A percentile compares a stretch with the other conserved stretches of the same genome.
phyloP scores from a whole-genome alignment of 805 yeast species.

The Suhomyces pyralidae region DNA sequence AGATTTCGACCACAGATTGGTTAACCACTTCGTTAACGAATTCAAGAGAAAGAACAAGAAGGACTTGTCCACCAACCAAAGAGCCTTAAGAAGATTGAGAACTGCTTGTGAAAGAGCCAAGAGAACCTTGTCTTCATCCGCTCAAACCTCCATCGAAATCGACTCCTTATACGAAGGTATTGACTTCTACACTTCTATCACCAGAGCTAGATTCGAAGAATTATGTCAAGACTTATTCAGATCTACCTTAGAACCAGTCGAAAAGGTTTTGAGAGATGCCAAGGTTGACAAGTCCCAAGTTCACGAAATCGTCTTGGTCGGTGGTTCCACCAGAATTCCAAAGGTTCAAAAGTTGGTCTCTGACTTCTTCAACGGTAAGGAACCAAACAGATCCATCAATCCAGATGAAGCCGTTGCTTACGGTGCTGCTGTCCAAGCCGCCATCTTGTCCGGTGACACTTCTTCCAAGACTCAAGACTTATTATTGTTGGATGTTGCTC shows the following conservation, averaged over 20 bases:
- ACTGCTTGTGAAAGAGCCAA: slow-evolving; percentile 99
- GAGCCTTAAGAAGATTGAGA: slow-evolving; percentile 97
- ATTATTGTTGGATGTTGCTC: slow-evolving; percentile 93
- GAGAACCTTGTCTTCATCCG: slow-evolving; percentile 95
- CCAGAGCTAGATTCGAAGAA: slow-evolving; percentile 98
- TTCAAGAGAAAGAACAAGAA: slow-evolving; percentile 98
- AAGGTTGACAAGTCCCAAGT: slow-evolving; percentile 86
- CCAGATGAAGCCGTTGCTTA: slow-evolving; percentile 99
- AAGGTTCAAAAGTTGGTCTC: slow-evolving; percentile 92
- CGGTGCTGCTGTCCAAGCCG: slow-evolving; percentile 99
- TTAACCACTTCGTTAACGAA: slow-evolving; percentile 88
- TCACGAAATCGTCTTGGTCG: slow-evolving; percentile 90
- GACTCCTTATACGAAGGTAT: slow-evolving; percentile 93
- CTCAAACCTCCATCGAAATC: slow-evolving; percentile 92
- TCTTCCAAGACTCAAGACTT: slow-evolving; percentile 95
- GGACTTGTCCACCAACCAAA: slow-evolving; percentile 88
- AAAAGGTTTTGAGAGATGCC: slow-evolving; percentile 88
- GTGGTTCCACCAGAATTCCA: slow-evolving; percentile 99
- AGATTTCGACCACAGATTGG: slow-evolving; percentile 96
- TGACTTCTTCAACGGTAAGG: slow-evolving; percentile 96
- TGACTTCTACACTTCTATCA: slow-evolving; percentile 92
- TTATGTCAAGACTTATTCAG: slow-evolving; percentile 91
- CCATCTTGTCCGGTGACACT: slow-evolving; percentile 92
- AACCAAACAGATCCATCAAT: slow-evolving; percentile 93
- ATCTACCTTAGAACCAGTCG: slow-evolving; percentile 92